Conservation (phyloP, 2,329 filamentous ascomycete genomes). For the Aspergillus proliferans region DNA sequence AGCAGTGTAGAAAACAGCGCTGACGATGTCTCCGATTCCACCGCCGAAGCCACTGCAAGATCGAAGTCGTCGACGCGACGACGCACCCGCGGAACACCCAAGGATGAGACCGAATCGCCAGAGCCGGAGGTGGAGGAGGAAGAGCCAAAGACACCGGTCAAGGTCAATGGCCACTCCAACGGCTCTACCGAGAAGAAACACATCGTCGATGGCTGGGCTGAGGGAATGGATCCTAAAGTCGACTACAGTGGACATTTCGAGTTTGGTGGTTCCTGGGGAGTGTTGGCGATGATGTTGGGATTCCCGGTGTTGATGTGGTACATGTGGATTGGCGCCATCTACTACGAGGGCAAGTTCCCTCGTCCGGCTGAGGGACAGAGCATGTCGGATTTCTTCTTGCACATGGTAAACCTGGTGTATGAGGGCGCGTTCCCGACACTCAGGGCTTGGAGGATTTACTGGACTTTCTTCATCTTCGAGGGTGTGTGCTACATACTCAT, state of each 20-base stretch:
- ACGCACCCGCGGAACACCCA: conserved; percentile 24
- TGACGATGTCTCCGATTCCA: conserved; percentile 23
- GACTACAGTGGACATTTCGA: conserved; percentile 57
- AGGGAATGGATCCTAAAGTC: conserved; percentile 37
- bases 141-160: conserved; percentile 14
- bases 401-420: conserved; percentile 68
- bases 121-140: conserved; percentile 12
- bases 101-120: conserved; percentile 13
- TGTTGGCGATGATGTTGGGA: conserved; percentile 76
- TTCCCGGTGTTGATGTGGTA: conserved; percentile 98
- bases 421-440: conserved; percentile 75
- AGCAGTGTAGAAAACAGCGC: conserved; percentile 33
- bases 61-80: conserved; percentile 24
- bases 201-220: conserved; percentile 37
- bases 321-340: conserved; percentile 95
- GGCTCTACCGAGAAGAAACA: conserved; percentile 18
- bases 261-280: conserved; percentile 82
- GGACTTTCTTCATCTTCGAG: conserved; percentile 84
- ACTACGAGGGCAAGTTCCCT: conserved; percentile 81
- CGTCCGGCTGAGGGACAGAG: conserved; percentile 59
- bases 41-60: conserved; percentile 12
- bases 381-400: conserved; percentile 62
- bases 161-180: conserved; percentile 16
- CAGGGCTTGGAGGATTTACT: conserved; percentile 89
- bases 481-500: conserved; percentile 74